These are phyloP conservation scores for Fusarium scirpi DNA, from an alignment of 2,329 filamentous ascomycete genomes.

Conservation along the genomic window DNA sequence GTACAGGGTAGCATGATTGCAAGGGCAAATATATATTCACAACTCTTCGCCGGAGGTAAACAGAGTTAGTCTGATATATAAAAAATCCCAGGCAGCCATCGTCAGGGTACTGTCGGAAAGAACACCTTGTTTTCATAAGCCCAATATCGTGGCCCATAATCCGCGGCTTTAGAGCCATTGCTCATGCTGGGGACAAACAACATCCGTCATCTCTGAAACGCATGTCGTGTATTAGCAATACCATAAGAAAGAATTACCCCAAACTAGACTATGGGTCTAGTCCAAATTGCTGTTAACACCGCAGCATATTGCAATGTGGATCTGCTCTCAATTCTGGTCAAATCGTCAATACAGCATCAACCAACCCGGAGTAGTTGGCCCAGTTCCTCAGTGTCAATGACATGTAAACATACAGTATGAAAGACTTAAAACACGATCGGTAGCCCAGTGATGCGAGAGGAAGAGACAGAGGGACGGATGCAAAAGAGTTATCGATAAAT, in stretches of 20 bases:
- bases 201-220: background rate
- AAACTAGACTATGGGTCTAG: fast-evolving
- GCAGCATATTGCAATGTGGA: background rate
- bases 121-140: background rate
- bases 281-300: background rate
- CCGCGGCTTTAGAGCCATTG: background rate
- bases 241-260: background rate
- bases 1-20: too few species aligned
- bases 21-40: background rate
- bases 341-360: background rate
- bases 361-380: background rate
- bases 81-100: background rate
- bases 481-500: background rate
- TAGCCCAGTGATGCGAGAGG: too few species aligned
- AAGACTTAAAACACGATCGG: fast-evolving
- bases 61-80: background rate
- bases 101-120: too few species aligned
- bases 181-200: background rate
- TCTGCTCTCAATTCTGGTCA: background rate
- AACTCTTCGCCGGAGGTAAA: background rate
- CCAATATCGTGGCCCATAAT: background rate
- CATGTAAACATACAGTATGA: background rate
- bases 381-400: background rate
- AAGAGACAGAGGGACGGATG: too few species aligned
- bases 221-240: background rate